Base-by-base conservation (phyloP, 352 stramenopile genomes). In the Albugo candida region DNA sequence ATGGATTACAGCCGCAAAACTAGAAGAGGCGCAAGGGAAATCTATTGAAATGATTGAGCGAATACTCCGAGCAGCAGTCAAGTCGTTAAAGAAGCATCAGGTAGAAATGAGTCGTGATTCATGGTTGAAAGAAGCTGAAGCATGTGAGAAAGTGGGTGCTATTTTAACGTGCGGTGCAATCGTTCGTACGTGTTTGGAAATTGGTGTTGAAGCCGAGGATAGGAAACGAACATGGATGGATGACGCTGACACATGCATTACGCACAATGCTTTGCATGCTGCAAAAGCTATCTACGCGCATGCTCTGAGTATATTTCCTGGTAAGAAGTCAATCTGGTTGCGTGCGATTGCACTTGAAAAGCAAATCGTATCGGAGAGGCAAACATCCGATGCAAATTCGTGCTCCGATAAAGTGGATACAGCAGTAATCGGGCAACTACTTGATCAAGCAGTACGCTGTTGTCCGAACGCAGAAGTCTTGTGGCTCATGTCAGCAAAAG, bases 1-100 rank as follows among this genome's bases (percentile, higher is more conserved):
- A 59, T 99, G 95, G 94, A 97, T 99, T 52, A 96, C 95, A 2
- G 95, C 95, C 13, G 93, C 94, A 2, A 97, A 98, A 59, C 67
- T 99, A 13, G 96, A 99, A 65, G 96, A 99, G 75, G 92, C 88
- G 0, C 88, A 99, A 60, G 76, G 84, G 2, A 91, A 94, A 48
- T 82, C 93, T 36, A 48, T 66, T 13, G 70, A 84, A 36, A 70
- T 78, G 54, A 75, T 82, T 20, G 81, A 97, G 39, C 70, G 66
- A 10, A 88, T 92, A 36, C 75, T 92, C 47, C 70, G 85, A 51
- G 51, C 81, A 41, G 78, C 79, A 17, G 55, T 93, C 14, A 82
- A 83, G 45, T 94, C 82, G 36, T 64, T 99, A n/a, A 58, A 69
- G 39, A 84, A 82, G 24, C 70, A 94, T 49, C 64, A 93, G 39